phyloP scores from a whole-genome alignment of 139 green algal species.

The Chlamydomonas sp. region DNA sequence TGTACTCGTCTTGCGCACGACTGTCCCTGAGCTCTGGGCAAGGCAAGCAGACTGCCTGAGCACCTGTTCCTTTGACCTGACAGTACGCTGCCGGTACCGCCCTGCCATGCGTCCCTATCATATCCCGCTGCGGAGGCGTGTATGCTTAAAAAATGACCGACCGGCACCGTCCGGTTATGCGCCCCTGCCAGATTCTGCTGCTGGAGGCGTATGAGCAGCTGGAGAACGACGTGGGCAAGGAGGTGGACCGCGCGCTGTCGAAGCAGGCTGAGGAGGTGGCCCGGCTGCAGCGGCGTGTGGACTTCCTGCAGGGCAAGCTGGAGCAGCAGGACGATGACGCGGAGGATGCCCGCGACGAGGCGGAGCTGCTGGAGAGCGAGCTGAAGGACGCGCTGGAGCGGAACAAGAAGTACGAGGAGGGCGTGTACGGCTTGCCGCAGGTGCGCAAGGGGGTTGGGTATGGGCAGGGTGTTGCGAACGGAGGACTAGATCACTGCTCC shows the following conservation, averaged over 20 bases:
- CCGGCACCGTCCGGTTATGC: too few relatives aligned
- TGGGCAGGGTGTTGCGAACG: too few relatives aligned
- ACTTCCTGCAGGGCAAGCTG: slow-evolving; percentile 62
- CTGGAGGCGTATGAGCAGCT: slow-evolving; percentile 86
- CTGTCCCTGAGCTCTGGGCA: too few relatives aligned
- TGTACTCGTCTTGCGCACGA: too few relatives aligned
- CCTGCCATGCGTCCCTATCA: too few relatives aligned
- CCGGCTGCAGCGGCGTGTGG: slow-evolving; percentile 41
- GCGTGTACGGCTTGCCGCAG: slow-evolving; percentile 74
- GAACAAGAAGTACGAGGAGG: slow-evolving; percentile 68
- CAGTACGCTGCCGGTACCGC: too few relatives aligned
- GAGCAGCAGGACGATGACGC: slow-evolving; percentile 51
- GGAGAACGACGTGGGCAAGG: slow-evolving; percentile 69
- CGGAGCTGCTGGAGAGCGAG: slow-evolving; percentile 49
- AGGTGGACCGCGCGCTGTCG: slow-evolving; percentile 72
- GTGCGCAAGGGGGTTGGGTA: slow-evolving; percentile 10
- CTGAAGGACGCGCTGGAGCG: slow-evolving; percentile 45
- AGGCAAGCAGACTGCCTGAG: too few relatives aligned
- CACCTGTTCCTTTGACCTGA: too few relatives aligned
- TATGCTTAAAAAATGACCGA: too few relatives aligned
- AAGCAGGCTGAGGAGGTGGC: slow-evolving; percentile 58
- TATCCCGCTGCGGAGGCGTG: too few relatives aligned
- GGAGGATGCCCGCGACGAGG: slow-evolving; percentile 5
- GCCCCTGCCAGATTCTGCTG: slow-evolving; percentile 62
- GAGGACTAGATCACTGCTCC: too few relatives aligned